A percentile compares a stretch with the other conserved stretches of the same genome.
phyloP scores from a whole-genome alignment of 2,329 filamentous ascomycete species.

The Paraphoma sp. region DNA sequence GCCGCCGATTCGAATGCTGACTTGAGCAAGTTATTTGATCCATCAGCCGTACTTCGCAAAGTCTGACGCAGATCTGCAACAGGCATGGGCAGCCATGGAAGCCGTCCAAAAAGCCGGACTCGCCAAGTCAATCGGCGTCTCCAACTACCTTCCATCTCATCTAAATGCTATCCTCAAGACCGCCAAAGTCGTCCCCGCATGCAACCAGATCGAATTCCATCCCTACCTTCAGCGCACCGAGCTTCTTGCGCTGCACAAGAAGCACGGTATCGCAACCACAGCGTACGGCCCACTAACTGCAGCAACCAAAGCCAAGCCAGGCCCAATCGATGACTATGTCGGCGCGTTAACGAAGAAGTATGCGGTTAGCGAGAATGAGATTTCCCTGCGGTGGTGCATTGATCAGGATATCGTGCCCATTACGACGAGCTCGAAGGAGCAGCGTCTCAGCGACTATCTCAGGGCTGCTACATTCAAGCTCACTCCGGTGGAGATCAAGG shows the following conservation, averaged over 20 bases:
- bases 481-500: conserved; percentile 63
- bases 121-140: conserved; percentile 67
- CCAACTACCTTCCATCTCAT: conserved; percentile 63
- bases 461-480: conserved; percentile 63
- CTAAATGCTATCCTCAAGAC: conserved; percentile 61
- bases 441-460: conserved; percentile 64
- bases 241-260: conserved; percentile 61
- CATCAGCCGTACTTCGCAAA: conserved; percentile 66
- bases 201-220: conserved; percentile 74
- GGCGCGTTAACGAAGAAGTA: conserved; percentile 65
- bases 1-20: conserved; percentile 1
- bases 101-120: conserved; percentile 63
- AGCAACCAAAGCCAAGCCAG: conserved; percentile 60
- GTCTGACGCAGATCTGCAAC: conserved; percentile 61
- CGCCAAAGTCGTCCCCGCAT: conserved; percentile 63
- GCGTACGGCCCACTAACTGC: conserved; percentile 59
- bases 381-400: conserved; percentile 66
- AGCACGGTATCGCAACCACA: conserved; percentile 55
- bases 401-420: conserved; percentile 66
- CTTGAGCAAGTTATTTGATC: conserved; percentile 61
- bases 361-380: conserved; percentile 63
- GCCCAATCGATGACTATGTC: conserved; percentile 62
- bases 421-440: conserved; percentile 67
- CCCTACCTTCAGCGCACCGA: conserved; percentile 69
- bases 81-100: conserved; percentile 67